Percentiles rank a stretch among this genome's conserved stretches.
Evolutionary conservation across 441 rosid genomes (phyloP).

Genomic region (Adansonia madagascariensis): DNA sequence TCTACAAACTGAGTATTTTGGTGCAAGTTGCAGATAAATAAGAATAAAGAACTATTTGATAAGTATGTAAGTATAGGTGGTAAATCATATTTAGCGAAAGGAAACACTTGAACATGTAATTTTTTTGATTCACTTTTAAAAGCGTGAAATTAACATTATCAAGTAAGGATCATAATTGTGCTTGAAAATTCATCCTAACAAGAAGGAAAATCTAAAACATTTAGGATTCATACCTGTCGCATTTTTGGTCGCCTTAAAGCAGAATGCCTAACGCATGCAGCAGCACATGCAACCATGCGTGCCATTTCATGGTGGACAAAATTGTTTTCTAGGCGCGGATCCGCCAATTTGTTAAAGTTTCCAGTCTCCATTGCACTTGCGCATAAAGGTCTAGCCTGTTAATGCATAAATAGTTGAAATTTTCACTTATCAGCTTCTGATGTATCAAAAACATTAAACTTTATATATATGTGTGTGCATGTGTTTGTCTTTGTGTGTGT

Average conservation of each 20-base stretch:
- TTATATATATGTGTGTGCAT: background rate
- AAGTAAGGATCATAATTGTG: background rate
- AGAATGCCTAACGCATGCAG: conserved; percentile 67
- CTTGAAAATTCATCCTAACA: background rate
- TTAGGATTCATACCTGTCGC: conserved; percentile 59
- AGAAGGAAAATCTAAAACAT: background rate
- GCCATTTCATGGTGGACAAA: conserved; percentile 64
- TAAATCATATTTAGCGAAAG: background rate
- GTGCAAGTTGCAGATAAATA: background rate
- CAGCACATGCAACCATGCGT: conserved; percentile 77
- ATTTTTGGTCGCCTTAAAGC: conserved; percentile 75
- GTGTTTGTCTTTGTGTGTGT: too few species aligned
- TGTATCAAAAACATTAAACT: background rate
- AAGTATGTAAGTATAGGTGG: background rate
- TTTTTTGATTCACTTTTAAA: background rate
- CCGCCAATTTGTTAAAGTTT: conserved; percentile 56
- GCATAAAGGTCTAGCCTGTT: conserved; percentile 81
- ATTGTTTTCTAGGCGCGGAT: conserved; percentile 61
- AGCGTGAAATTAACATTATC: background rate
- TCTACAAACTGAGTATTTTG: background rate
- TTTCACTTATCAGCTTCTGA: background rate
- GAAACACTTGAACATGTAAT: background rate
- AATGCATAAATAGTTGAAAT: conserved; percentile 20
- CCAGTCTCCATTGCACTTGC: conserved; percentile 52
- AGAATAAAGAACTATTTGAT: too few species aligned